Evolutionary conservation across 2,329 filamentous ascomycete species (phyloP).

Genomic region (Trichoderma oligosporum): DNA sequence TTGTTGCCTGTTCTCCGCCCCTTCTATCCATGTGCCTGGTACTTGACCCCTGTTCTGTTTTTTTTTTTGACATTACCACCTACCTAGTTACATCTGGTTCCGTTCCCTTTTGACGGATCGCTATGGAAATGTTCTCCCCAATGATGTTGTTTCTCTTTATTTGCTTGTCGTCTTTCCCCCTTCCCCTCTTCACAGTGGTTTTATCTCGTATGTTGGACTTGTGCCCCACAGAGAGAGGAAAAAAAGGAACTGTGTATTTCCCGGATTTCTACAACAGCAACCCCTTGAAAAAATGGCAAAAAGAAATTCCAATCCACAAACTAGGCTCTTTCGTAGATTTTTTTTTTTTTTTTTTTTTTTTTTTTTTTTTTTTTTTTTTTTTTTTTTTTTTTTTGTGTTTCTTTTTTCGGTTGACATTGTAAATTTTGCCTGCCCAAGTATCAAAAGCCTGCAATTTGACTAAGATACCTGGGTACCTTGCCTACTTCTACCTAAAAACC

Average conservation of each 20-base stretch:
- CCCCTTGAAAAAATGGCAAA: conserved; percentile 20
- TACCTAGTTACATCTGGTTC: conserved; percentile 21
- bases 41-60: conserved; percentile 12
- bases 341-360: neutral
- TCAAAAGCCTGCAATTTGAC: no score
- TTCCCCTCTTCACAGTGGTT: conserved; percentile 17
- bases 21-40: conserved; percentile 13
- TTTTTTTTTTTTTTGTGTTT: no score
- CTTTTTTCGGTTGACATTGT: no score
- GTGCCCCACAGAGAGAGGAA: conserved; percentile 15
- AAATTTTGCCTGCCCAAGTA: no score
- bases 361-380: neutral
- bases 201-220: conserved; percentile 16
- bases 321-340: neutral
- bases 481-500: no score
- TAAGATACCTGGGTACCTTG: no score
- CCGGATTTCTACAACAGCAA: conserved; percentile 13
- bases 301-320: conserved; percentile 18
- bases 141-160: conserved; percentile 25
- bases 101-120: conserved; percentile 26
- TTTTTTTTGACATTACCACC: conserved; percentile 17
- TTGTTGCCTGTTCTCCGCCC: conserved; percentile 14
- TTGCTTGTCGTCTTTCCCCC: conserved; percentile 19
- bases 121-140: conserved; percentile 32
- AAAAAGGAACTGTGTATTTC: conserved; percentile 14